These are phyloP conservation scores for Persicaria tinctoria DNA, from an alignment of 148 eudicot genomes.

Conservation along the genomic window DNA sequence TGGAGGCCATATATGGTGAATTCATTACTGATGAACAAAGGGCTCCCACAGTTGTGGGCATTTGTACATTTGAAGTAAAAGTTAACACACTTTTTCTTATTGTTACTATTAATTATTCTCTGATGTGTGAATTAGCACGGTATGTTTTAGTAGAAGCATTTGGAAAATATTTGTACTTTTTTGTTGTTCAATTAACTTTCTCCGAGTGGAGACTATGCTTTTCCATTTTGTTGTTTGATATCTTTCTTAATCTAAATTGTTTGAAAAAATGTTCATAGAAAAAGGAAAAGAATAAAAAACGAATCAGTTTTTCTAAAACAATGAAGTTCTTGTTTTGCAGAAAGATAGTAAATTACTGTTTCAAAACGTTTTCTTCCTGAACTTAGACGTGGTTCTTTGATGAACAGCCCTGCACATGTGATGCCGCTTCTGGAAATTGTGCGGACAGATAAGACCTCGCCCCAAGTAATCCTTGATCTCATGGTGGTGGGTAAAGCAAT, in stretches of 20 bases:
- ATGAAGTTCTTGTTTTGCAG: too few species aligned
- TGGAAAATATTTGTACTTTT: too few species aligned
- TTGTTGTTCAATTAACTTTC: too few species aligned
- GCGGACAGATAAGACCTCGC: constrained; percentile 78
- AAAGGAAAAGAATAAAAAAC: too few species aligned
- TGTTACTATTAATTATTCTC: background rate
- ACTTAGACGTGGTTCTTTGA: constrained; percentile 18
- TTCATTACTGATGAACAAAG: background rate
- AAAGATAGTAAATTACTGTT: background rate
- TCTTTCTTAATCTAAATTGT: too few species aligned
- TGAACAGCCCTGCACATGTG: constrained; percentile 84
- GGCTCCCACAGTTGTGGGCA: background rate
- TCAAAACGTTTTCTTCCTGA: background rate
- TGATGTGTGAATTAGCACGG: background rate
- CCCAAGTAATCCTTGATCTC: constrained; percentile 85
- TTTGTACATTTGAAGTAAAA: background rate
- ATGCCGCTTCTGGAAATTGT: constrained; percentile 96
- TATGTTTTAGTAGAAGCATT: background rate
- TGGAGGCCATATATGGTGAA: background rate
- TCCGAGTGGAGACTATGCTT: too few species aligned
- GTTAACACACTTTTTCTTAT: background rate
- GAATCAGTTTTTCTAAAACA: too few species aligned
- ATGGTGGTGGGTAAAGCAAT: constrained; percentile 72
- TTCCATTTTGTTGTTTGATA: too few species aligned
- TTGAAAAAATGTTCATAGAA: too few species aligned